Conservation (phyloP, 352 stramenopile species). For the Elongisporangium anandrum region DNA sequence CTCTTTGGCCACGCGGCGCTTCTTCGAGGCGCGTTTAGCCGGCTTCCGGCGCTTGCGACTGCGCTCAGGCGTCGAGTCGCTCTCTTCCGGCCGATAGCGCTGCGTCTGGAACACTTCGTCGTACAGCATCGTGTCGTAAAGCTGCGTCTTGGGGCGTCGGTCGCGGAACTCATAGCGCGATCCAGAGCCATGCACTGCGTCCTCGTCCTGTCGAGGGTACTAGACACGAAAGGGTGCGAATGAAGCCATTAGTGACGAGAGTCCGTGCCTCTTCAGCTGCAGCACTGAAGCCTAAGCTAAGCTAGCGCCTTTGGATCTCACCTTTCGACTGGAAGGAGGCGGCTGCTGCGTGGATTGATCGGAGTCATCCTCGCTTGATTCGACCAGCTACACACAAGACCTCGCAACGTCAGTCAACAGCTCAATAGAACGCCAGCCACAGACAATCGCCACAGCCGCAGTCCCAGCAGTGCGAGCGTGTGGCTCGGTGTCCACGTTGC, state of each 20-base stretch:
- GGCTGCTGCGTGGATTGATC: too few species aligned
- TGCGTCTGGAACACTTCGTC: conserved; percentile 59
- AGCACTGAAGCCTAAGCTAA: neutral
- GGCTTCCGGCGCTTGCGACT: conserved; percentile 4
- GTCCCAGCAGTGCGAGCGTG: too few species aligned
- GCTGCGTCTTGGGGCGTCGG: conserved; percentile 43
- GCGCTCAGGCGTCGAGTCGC: conserved; percentile 16
- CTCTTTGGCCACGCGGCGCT: conserved; percentile 9
- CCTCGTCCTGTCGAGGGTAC: conserved; percentile 3
- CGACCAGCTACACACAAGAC: too few species aligned
- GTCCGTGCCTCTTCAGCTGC: conserved; percentile 12
- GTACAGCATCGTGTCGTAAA: conserved; percentile 62
- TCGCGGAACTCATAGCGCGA: conserved; percentile 55
- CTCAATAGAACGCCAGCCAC: too few species aligned
- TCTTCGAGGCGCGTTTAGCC: neutral
- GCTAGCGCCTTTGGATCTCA: conserved; percentile 7
- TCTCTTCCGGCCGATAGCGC: conserved; percentile 15
- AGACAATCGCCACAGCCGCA: too few species aligned
- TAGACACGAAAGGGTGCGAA: conserved; percentile 10
- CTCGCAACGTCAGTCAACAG: too few species aligned
- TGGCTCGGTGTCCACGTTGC: too few species aligned
- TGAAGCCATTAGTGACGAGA: conserved; percentile 7
- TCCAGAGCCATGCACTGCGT: conserved; percentile 13
- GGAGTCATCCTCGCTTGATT: too few species aligned
- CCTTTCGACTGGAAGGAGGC: conserved; percentile 5